Base-by-base conservation (phyloP, 495 filamentous ascomycete species). In the Aeminium ludgeri region DNA sequence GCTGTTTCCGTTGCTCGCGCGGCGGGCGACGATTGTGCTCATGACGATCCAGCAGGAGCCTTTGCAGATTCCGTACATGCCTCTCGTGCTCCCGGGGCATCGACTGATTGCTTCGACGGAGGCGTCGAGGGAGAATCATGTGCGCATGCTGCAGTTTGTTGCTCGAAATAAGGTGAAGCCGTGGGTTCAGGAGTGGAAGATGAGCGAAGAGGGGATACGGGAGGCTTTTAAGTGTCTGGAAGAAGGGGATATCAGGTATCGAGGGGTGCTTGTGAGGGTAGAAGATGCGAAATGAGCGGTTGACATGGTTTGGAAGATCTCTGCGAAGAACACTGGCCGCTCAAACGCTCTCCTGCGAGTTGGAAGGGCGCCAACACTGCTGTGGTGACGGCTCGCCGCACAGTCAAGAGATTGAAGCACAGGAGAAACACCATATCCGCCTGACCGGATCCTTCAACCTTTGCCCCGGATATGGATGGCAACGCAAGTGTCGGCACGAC, bases 141-240 rank as follows among this genome's bases (percentile, higher is more conserved):
- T 31, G 13, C 17, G 18, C 4, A 45, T 45, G 43, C 35, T 45
- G 11, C 38, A 45, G 10, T 45, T 45, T 34, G 43, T 36, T 1
- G 43, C 20, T 10, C 11, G 25, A 10, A 18, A 45, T 8, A 10
- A 13, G 25, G 19, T 40, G 23, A 31, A 38, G 29, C 43, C 43
- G 27, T 40, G 35, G 36, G 19, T 46, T 12, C 16, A 46, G 37
- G 36, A 33, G 18, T 46, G 41, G 8, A n/a, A 11, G 6, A 46
- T 46, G 43, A 19, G 6, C 23, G 6, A 34, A 2, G 17, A 7
- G 13, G 30, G 40, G 4, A 15, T 43, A 12, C 2, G n/a, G 15
- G 17, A 23, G 4, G 40, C 40, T 12, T 43, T 43, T 18, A 15
- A 19, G 17, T 13, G 23, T 11, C 16, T 43, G 32, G 40, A 43